Conservation (phyloP, 306 rosid species). For the Cicer chorassanicum region DNA sequence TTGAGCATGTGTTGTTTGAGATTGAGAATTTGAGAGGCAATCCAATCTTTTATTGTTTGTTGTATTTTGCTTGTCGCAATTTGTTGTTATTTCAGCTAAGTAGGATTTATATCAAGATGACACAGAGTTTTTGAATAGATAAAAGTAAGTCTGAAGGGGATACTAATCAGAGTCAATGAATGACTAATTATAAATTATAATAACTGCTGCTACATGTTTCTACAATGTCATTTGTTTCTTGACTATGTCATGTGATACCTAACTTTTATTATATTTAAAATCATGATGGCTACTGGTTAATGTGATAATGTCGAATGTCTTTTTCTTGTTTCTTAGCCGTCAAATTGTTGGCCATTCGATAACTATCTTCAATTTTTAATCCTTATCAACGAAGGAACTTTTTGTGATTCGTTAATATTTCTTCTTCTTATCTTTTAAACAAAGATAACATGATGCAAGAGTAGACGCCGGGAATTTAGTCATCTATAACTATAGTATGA, state of each 20-base stretch:
- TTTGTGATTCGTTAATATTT: background rate
- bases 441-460: background rate
- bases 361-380: background rate
- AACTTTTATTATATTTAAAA: background rate
- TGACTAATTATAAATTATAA: background rate
- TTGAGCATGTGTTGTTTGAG: conserved; percentile 37
- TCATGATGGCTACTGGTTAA: background rate
- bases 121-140: background rate
- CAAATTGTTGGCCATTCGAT: conserved; percentile 25
- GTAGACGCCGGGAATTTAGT: too few relatives aligned
- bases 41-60: conserved; percentile 33
- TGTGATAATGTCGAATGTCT: conserved; percentile 15
- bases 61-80: conserved; percentile 22
- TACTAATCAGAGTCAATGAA: background rate
- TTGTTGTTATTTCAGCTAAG: conserved; percentile 1
- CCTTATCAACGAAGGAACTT: conserved; percentile 28
- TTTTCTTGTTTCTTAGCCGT: conserved; percentile 1
- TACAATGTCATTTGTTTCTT: background rate
- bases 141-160: background rate
- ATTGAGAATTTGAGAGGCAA: background rate
- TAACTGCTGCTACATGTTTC: background rate
- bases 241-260: background rate
- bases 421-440: background rate
- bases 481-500: too few relatives aligned
- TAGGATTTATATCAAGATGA: background rate